Evolutionary conservation across 2,329 filamentous ascomycete species (phyloP), one percentile per base, ranked within the genome.

Genomic region (Claviceps africana): DNA sequence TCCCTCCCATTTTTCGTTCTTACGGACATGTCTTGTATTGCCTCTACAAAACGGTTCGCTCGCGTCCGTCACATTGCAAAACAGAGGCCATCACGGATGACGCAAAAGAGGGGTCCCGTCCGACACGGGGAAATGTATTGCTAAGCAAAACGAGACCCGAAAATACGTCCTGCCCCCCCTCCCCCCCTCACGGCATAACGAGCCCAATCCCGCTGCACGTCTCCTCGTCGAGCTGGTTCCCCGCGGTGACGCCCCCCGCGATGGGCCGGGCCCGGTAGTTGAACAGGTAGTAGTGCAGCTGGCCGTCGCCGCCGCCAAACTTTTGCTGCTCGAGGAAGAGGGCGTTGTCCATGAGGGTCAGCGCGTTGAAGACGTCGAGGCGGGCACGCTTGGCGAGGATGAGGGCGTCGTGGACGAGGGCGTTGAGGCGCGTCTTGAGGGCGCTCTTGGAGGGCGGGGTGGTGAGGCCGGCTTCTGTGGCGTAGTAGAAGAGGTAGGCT

Each of bases 401-500:
- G 51, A 98, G 75, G 0, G 87, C 86, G 66, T 98, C 93, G 60
- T 85, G 81, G 54, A 95, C 78, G 56, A 98, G 74, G 45, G 75
- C 71, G 65, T 94, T 90, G 56, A 98, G 77, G 28, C 91, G 82
- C n/a, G 75, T 72, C 71, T 90, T 90, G 59, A 94, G 75, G 31
- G 80, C 79, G 17, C 67, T 52, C 59, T 72, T 76, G 60, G 81
- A 70, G 9, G 72, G 62, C 4, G 79, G 73, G 44, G 73, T 68
- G 2, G 70, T 64, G 57, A 96, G 85, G 11, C 83, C 91, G 5
- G 79, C 73, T 62, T 95, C 88, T 7, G 85, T 86, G 53, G 87
- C 93, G 65, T 98, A 98, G 76, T 98, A 98, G 73, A 91, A 98
- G 52, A 97, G 79, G 69, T 98, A 98, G 31, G 93, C 93, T 3